These are phyloP conservation scores for Pichia sp. DNA, from an alignment of 1,139 yeast species.

Conservation along the genomic window DNA sequence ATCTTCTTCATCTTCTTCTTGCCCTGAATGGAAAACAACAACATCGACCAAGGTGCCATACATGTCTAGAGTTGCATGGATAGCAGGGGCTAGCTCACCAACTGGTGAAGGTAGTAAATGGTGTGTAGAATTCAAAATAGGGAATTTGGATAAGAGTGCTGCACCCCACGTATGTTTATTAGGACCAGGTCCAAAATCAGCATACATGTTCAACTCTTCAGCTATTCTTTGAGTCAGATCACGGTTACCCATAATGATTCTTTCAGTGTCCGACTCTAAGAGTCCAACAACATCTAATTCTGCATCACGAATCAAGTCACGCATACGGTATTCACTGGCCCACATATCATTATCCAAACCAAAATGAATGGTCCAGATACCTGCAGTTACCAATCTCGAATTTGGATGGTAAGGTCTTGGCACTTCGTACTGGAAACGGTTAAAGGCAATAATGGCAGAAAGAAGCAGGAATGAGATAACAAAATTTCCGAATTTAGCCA, in stretches of 20 bases:
- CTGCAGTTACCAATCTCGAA: slow-evolving; percentile 77
- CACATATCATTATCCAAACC: slow-evolving; percentile 97
- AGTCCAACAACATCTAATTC: slow-evolving; percentile 89
- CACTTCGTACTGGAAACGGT: slow-evolving; percentile 54
- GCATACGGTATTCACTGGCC: slow-evolving; percentile 92
- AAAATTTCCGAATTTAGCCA: slow-evolving; percentile 24
- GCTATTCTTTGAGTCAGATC: slow-evolving; percentile 90
- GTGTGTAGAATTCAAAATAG: slow-evolving; percentile 84
- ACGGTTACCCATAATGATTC: slow-evolving; percentile 91
- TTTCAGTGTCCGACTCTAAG: slow-evolving; percentile 88
- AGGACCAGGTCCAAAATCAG: slow-evolving; percentile 97
- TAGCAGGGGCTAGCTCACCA: slow-evolving; percentile 97
- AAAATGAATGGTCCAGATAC: slow-evolving; percentile 97
- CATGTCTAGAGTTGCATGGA: slow-evolving; percentile 89
- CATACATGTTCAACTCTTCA: slow-evolving; percentile 90
- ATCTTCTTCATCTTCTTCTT: slow-evolving; percentile 95
- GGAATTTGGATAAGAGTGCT: slow-evolving; percentile 87
- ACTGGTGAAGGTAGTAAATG: slow-evolving; percentile 93
- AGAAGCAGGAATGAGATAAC: slow-evolving; percentile 25
- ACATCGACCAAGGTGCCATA: slow-evolving; percentile 85
- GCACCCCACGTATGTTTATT: slow-evolving; percentile 98
- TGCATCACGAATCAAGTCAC: slow-evolving; percentile 73
- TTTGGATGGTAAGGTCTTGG: slow-evolving; percentile 77
- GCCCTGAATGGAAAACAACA: slow-evolving; percentile 96
- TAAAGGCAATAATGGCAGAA: slow-evolving; percentile 43